Evolutionary conservation across 805 yeast genomes (phyloP), one percentile per base, ranked within the genome.

Genomic region (Wickerhamomyces canadensis): DNA sequence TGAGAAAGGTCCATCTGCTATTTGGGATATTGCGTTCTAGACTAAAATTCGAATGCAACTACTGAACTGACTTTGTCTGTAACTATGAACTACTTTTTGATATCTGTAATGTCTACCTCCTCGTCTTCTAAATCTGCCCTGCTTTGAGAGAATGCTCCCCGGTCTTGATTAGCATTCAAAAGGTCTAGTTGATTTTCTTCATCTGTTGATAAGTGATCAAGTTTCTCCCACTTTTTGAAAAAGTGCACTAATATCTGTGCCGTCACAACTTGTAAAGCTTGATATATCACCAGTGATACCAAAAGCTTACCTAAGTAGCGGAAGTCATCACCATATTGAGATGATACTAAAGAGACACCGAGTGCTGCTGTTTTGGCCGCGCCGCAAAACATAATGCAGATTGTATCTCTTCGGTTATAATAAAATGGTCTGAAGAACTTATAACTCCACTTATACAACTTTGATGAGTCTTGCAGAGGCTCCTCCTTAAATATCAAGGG

Each of bases 351-450:
- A 1, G 95, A 83, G 4, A 87, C 95, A 26, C 96, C 96, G 35
- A 87, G 65, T 0, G 96, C 96, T 0, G 95, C 96, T 1, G 96
- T 87, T 58, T 87, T 88, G 2, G 96, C 95, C 5, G 95, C 91
- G 10, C 95, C 95, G 60, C 95, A 85, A 41, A 86, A 70, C 82
- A 87, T 73, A 35, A 88, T 72, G 11, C 89, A 70, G 25, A 85
- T 84, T 0, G 95, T 76, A 52, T 88, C 95, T 35, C 65, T 58
- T 47, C 80, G 74, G 49, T 70, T 68, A 58, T 83, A 83, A 58
- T 81, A 83, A 50, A 84, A 85, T 2, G 91, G 91, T 37, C 68
- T 58, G 37, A 62, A 61, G 10, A 60, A 27, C 38, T 52, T 58
- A 41, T 62, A 64, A 1, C 65, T 42, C 46, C 57, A 60, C 6